Base-by-base conservation (phyloP, 2,329 filamentous ascomycete species). In the Orbilia blumenaviensis region DNA sequence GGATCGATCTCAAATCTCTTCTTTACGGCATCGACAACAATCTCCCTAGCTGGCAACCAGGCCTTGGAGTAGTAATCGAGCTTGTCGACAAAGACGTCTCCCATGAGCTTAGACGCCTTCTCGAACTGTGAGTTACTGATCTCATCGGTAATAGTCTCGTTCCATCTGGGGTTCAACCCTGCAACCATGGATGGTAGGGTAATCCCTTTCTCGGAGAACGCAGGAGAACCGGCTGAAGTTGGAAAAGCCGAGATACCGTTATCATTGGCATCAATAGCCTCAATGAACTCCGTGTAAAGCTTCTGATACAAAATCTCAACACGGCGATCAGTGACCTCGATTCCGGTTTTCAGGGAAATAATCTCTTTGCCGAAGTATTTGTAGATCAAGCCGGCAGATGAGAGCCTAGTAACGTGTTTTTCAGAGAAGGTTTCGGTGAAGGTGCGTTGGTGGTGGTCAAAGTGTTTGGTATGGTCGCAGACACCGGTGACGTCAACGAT, bases 401-500 rank as follows among this genome's bases (percentile, higher is more conserved):
- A 96, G 71, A 99, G 91, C 87, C 96, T 97, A 78, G 95, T 99
- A 64, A 84, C 83, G 81, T 91, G 91, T 76, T 88, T 88, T 18
- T 94, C 93, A n/a, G 79, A 80, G 84, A 99, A 99, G 52, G 90
- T 93, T 69, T 91, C 91, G 74, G 85, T 84, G 86, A 99, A 99
- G 81, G 89, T 90, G 78, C 94, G 93, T 86, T 99, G 95, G 87
- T 99, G 95, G 85, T 99, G 95, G 84, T 99, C 95, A 86, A 92
- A 99, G 81, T 94, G 91, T 84, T 93, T 89, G 78, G 85, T 83
- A 66, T 92, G 85, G 81, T 97, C 91, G 85, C 99, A 98, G 83
- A 94, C 92, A 80, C 94, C 94, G 81, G 94, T 94, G n/a, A 98
- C 95, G 82, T 99, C 95, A 80, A 98, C 94, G 73, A 99, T 94